Evolutionary conservation across 371 early-diverging fungal species (phyloP), one percentile per base, ranked within the genome.

Genomic region (Lichtheimia ornata): DNA sequence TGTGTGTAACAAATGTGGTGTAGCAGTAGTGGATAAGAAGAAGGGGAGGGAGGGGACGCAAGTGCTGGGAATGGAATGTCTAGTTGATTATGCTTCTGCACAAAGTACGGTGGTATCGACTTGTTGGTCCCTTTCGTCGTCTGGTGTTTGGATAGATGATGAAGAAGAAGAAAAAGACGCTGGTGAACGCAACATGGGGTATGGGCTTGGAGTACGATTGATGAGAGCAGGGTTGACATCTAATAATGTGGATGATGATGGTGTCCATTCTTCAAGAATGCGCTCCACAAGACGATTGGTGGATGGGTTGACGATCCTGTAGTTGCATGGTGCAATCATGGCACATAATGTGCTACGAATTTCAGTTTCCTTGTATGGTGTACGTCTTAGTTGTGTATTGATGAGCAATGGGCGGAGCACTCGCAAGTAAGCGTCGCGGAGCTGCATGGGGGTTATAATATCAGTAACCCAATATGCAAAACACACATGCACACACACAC

Each of bases 361-460:
- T 50, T 83, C 82, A 11, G 71, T 61, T 30, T 83, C 71, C 56
- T 86, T 86, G 56, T 84, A 86, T 5, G 84, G 82, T 12, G 73
- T 63, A 12, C 51, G 53, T 35, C 73, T 71, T 28, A 86, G 67
- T 55, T 85, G 86, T 3, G 85, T 88, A 63, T 91, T 89, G 63
- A 81, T 81, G 51, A 94, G 63, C 53, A 92, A 69, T 5, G 88
- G 89, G 15, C 85, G 82, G n/a, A 93, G 69, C 0, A 94, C 85
- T 18, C 83, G 81, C 49, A 94, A 67, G 68, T 93, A 93, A 0
- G 89, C 84, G 68, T 90, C 89, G 7, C 91, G 86, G 9, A 92
- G 83, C 84, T 87, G 56, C 9, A 35, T 15, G 22, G 18, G 4
- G 0, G 5, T 11, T 28, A 15, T 15, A 45, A 45, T 13, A 11